phyloP scores from a whole-genome alignment of 306 rosid species.

The Acacia confusa region DNA sequence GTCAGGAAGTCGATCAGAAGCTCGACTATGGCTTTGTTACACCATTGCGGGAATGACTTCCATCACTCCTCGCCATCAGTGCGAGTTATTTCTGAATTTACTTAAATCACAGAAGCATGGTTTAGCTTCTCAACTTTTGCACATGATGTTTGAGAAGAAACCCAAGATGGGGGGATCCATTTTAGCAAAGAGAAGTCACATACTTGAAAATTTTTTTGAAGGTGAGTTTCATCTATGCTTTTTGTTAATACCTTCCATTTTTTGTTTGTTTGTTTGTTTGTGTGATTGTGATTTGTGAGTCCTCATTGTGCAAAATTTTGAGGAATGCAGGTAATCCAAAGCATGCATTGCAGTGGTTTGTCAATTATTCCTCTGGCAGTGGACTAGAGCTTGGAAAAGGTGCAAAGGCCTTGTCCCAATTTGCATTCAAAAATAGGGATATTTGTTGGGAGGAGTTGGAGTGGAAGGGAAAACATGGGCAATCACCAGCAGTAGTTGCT shows the following conservation, averaged over 20 bases:
- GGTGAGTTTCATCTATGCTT: constrained; percentile 38
- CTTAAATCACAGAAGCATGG: constrained; percentile 42
- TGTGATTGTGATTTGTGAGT: constrained; percentile 28
- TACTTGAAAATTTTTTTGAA: constrained; percentile 59
- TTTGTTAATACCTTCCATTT: constrained; percentile 3
- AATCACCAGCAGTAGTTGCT: constrained; percentile 94
- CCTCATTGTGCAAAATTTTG: constrained; percentile 35
- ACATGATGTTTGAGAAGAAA: constrained; percentile 59
- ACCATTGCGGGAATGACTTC: constrained; percentile 54
- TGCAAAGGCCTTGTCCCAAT: constrained; percentile 73
- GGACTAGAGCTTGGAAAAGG: constrained; percentile 77
- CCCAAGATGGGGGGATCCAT: constrained; percentile 59
- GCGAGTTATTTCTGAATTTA: constrained; percentile 54
- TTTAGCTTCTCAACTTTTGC: constrained; percentile 72
- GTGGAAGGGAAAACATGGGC: constrained; percentile 99
- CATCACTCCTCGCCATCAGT: constrained; percentile 44
- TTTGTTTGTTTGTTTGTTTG: background rate
- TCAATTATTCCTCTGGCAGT: constrained; percentile 45
- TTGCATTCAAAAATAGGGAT: constrained; percentile 81
- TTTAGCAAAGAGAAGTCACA: constrained; percentile 49
- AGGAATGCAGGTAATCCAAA: constrained; percentile 68
- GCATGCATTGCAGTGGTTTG: constrained; percentile 74
- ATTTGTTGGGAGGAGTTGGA: constrained; percentile 96
- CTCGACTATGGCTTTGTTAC: constrained; percentile 80
- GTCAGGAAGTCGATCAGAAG: constrained; percentile 67